A percentile compares a stretch with the other conserved stretches of the same genome.
Evolutionary conservation across 2,329 filamentous ascomycete species (phyloP).

Genomic region (Penicillium aurantiogriseum): DNA sequence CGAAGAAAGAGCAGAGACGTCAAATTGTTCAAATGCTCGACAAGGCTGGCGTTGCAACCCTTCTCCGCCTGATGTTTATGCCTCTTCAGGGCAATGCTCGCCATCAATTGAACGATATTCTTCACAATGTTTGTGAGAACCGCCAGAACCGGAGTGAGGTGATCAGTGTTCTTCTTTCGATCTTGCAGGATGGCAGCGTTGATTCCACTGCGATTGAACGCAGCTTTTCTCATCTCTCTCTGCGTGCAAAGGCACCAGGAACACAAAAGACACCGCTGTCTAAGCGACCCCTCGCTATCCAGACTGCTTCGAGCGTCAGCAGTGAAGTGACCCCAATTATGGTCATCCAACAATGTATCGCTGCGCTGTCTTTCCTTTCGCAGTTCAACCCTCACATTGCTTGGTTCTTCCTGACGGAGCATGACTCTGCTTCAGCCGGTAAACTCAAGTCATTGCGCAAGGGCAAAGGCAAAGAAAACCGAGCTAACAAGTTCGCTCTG

Average conservation of each 20-base stretch:
- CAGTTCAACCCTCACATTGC: slow-evolving; percentile 83
- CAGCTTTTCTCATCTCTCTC: slow-evolving; percentile 88
- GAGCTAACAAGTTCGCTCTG: slow-evolving; percentile 81
- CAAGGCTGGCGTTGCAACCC: slow-evolving; percentile 90
- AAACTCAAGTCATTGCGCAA: slow-evolving; percentile 78
- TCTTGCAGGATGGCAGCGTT: slow-evolving; percentile 90
- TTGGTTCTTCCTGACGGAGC: slow-evolving; percentile 90
- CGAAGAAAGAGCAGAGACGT: slow-evolving; percentile 68
- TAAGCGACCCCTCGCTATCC: slow-evolving; percentile 68
- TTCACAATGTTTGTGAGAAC: slow-evolving; percentile 91
- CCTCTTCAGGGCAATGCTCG: slow-evolving; percentile 85
- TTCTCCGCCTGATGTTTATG: slow-evolving; percentile 97
- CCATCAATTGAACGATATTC: slow-evolving; percentile 77
- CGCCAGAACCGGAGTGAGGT: slow-evolving; percentile 94
- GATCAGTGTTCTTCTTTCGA: slow-evolving; percentile 85
- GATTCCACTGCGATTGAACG: slow-evolving; percentile 92
- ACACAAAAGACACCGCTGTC: slow-evolving; percentile 79
- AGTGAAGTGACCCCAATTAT: slow-evolving; percentile 90
- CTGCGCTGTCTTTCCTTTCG: slow-evolving; percentile 78
- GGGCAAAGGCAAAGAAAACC: slow-evolving; percentile 82
- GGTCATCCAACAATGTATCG: slow-evolving; percentile 92
- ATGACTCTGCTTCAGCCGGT: slow-evolving; percentile 74
- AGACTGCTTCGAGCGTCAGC: slow-evolving; percentile 56
- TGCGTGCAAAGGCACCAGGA: slow-evolving; percentile 79
- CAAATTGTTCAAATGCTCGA: slow-evolving; percentile 95